Evolutionary conservation across 2,329 filamentous ascomycete genomes (phyloP), one percentile per base, ranked within the genome.

Genomic region (Penicillium sp.): DNA sequence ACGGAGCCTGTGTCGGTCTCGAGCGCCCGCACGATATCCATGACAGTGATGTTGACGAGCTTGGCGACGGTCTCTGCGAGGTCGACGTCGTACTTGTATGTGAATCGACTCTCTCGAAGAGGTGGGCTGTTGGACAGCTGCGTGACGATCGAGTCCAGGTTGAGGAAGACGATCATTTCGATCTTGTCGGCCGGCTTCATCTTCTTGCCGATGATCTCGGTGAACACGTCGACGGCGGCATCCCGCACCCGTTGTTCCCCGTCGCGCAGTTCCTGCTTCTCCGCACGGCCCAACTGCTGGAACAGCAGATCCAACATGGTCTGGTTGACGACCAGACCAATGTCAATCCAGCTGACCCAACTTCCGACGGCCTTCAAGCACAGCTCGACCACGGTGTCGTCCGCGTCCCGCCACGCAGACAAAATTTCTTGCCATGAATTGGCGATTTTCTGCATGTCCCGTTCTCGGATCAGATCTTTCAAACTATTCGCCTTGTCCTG

Each of bases 271-370:
- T 77, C 70, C 54, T 77, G 64, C 66, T 82, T 79, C 63, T 79
- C 68, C 69, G 82, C 76, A 68, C 85, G 86, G n/a, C 88, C 88
- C 47, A 95, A 85, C 55, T 97, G 81, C 56, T 93, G 86, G 62
- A 96, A 85, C 50, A 98, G 78, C 42, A 90, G 79, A 64, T 80
- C 83, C 61, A 97, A 82, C 79, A 95, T 93, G 46, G 85, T 81
- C 65, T 90, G 82, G 68, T 94, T 95, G 60, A 98, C 88, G 39
- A 98, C 84, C 48, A 98, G 76, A 43, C 86, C 87, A 60, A 98
- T 97, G 65, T 97, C 93, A 63, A 94, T 95, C 93, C 93, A 98
- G 78, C 90, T 94, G 51, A 95, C 90, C 91, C 93, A 98, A 67
- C 91, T 93, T 34, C 89, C 90, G 56, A 98, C 83, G n/a, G 90